Conservation (phyloP, 176 grass and related monocot species). For the Aegilops speltoides region DNA sequence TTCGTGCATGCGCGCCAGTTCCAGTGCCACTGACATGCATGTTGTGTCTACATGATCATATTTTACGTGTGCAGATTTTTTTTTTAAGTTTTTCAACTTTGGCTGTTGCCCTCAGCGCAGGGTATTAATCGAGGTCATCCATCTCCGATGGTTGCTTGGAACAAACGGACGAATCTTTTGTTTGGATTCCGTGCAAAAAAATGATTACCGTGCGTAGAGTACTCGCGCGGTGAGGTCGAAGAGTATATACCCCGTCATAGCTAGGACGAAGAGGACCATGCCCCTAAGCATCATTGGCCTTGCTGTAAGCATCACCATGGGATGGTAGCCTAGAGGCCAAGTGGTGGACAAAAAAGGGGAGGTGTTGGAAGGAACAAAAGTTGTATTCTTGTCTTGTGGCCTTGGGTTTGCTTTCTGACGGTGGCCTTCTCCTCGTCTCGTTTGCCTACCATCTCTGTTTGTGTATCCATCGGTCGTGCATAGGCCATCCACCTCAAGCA, state of each 20-base stretch:
- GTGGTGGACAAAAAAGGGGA: background rate
- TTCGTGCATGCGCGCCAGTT: background rate
- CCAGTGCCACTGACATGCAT: background rate
- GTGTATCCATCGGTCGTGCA: background rate
- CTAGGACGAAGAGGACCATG: background rate
- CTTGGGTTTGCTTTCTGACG: constrained; percentile 33
- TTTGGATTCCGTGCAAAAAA: background rate
- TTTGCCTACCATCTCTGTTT: background rate
- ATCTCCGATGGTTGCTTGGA: too few relatives aligned
- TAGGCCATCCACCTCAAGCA: constrained; percentile 18
- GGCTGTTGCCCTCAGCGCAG: too few relatives aligned
- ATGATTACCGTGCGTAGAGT: background rate
- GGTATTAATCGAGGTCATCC: too few relatives aligned
- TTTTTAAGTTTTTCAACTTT: too few relatives aligned
- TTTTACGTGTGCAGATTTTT: too few relatives aligned
- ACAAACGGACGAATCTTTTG: background rate
- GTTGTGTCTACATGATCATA: too few relatives aligned
- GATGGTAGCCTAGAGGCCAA: background rate
- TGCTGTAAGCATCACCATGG: background rate
- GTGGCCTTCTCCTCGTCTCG: constrained; percentile 3
- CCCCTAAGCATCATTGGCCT: background rate
- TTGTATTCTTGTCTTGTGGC: constrained; percentile 25
- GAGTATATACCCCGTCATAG: background rate
- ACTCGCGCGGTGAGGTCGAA: background rate
- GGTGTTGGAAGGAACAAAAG: background rate